Conservation (phyloP, 495 filamentous ascomycete genomes). For the Tricharina praecox region DNA sequence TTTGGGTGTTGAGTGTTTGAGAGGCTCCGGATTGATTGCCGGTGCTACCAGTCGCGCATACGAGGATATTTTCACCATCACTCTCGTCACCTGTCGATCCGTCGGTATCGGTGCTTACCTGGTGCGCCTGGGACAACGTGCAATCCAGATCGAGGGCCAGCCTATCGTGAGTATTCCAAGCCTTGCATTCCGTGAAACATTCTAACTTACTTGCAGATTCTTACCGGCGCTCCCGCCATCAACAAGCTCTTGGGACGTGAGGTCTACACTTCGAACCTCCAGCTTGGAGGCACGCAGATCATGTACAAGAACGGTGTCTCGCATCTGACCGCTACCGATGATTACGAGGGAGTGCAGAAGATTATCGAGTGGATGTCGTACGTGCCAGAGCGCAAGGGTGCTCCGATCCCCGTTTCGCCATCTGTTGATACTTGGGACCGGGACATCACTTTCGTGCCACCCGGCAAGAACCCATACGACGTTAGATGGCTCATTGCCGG, state of each 20-base stretch:
- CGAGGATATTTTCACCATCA: conserved; percentile 98
- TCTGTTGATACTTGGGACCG: conserved; percentile 85
- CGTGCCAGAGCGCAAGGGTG: conserved; percentile 82
- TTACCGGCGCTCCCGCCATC: conserved; percentile 90
- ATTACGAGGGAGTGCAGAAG: conserved; percentile 94
- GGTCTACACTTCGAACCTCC: conserved; percentile 96
- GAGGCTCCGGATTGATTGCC: conserved; percentile 92
- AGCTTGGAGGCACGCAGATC: conserved; percentile 98
- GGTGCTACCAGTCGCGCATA: conserved; percentile 94
- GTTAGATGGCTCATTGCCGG: conserved; percentile 83
- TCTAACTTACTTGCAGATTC: conserved; percentile 36
- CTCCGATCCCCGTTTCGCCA: conserved; percentile 72
- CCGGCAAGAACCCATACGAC: conserved; percentile 79
- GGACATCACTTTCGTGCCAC: conserved; percentile 69
- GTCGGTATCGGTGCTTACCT: conserved; percentile 97
- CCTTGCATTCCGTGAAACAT: background rate
- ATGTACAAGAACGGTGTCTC: conserved; percentile 99
- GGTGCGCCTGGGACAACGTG: conserved; percentile 90
- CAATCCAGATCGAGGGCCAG: conserved; percentile 97
- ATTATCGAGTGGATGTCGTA: conserved; percentile 96
- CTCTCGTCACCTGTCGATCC: conserved; percentile 90
- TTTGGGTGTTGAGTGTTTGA: conserved; percentile 91
- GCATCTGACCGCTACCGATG: conserved; percentile 93
- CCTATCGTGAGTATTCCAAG: conserved; percentile 42
- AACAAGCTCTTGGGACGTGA: conserved; percentile 97